Base-by-base conservation (phyloP, 495 filamentous ascomycete genomes). In the Penicillium flavigenum region DNA sequence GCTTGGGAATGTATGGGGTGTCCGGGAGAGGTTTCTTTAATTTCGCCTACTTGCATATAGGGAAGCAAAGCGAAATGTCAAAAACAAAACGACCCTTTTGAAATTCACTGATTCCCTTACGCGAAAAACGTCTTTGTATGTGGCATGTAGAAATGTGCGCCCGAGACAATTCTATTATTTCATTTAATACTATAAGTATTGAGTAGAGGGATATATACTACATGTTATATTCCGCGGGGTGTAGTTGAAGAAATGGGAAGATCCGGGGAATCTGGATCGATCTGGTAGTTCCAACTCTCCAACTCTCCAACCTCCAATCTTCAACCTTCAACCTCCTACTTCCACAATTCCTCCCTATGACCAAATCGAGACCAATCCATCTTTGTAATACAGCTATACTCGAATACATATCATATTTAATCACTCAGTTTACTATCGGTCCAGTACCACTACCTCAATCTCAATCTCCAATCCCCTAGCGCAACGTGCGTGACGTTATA, bases 21-120 rank as follows among this genome's bases (percentile, higher is more conserved):
- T 73, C 69, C 63, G 72, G 68, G 69, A 71, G 69, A 74, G 63
- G 69, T 65, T 72, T 69, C 63, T 75, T 71, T 74, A 65, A 65
- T 71, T 69, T 76, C 73, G 73, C 73, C 69, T 66, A 72, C 65
- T 77, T 77, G 72, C 72, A 74, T 76, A 68, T 70, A 69, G 68
- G 72, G 68, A 66, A 70, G 70, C 70, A 72, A 73, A 67, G 75
- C 75, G 72, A 67, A 76, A 72, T 75, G 61, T 62, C 64, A 70
- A 76, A 76, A 72, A 72, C 60, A 63, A 65, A 73, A 70, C 69
- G 68, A 76, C 66, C 63, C 71, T 77, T 72, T 68, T 74, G 65
- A 58, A 61, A 62, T 67, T 67, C 59, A 67, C 56, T 50, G 61
- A 63, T 65, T 62, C 52, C 55, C 59, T 62, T 47, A 55, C 56